Evolutionary conservation across 2,329 filamentous ascomycete genomes (phyloP).

Genomic region (Botrytis elliptica): DNA sequence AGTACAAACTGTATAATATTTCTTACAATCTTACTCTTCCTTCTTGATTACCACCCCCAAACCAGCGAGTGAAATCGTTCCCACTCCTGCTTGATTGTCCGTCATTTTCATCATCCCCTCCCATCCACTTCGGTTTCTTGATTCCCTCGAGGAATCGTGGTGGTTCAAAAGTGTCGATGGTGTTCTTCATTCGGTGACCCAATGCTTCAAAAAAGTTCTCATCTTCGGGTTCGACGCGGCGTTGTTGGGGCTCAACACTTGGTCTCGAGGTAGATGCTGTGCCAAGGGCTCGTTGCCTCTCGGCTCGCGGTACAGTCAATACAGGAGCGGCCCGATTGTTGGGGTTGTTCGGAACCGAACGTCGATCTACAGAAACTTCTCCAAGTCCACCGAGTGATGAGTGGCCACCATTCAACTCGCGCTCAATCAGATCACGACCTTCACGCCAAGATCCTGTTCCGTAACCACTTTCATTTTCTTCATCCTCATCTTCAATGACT

Average conservation of each 20-base stretch:
- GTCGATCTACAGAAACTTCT: slow-evolving; percentile 29
- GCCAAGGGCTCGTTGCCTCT: slow-evolving; percentile 37
- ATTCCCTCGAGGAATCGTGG: slow-evolving; percentile 79
- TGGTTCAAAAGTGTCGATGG: slow-evolving; percentile 76
- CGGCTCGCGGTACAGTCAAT: slow-evolving; percentile 34
- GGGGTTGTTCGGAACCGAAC: slow-evolving; percentile 33
- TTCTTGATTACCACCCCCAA: slow-evolving; percentile 49
- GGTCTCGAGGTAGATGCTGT: slow-evolving; percentile 37
- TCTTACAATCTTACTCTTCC: slow-evolving; percentile 38
- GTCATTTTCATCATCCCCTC: slow-evolving; percentile 49
- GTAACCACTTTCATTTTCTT: slow-evolving; percentile 61
- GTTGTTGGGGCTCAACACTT: slow-evolving; percentile 32
- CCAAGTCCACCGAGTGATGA: slow-evolving; percentile 50
- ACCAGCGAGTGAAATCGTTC: slow-evolving; percentile 57
- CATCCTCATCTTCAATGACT: slow-evolving; percentile 72
- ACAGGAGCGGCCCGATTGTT: slow-evolving; percentile 34
- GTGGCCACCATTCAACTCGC: slow-evolving; percentile 72
- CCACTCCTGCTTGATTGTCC: slow-evolving; percentile 37
- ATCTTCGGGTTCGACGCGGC: slow-evolving; percentile 58
- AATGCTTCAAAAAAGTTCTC: slow-evolving; percentile 83
- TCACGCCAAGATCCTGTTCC: slow-evolving; percentile 88
- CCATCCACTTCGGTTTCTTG: slow-evolving; percentile 81
- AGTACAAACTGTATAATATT: slow-evolving; percentile 11
- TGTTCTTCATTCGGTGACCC: slow-evolving; percentile 85
- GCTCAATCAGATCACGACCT: slow-evolving; percentile 84